phyloP scores from a whole-genome alignment of 805 yeast genomes.

The Nakazawaea peltata region DNA sequence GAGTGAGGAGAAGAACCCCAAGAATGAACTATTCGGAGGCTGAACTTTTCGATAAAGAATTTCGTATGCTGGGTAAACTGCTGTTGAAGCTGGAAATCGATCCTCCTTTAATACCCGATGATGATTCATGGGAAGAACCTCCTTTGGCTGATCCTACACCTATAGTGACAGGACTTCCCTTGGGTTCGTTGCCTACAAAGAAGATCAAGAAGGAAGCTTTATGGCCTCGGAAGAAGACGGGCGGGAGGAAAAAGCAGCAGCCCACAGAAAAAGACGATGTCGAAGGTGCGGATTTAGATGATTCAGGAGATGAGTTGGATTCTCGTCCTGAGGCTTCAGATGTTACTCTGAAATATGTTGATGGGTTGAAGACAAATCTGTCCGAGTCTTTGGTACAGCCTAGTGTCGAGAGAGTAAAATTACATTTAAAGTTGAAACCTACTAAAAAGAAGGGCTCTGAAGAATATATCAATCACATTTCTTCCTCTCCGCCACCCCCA shows the following conservation, averaged over 20 bases:
- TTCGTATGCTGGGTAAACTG: neutral
- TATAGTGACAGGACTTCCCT: conserved; percentile 63
- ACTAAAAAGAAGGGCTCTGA: conserved; percentile 12
- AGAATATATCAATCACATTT: no score
- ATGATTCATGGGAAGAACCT: conserved; percentile 45
- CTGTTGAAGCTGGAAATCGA: conserved; percentile 10
- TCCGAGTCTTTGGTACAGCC: conserved; percentile 25
- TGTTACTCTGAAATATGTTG: conserved; percentile 10
- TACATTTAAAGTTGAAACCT: conserved; percentile 5
- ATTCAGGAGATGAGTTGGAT: conserved; percentile 12
- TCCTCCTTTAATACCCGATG: conserved; percentile 2
- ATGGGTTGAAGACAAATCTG: conserved; percentile 22
- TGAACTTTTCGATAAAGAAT: neutral
- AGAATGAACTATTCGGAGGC: neutral
- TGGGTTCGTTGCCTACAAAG: conserved; percentile 59
- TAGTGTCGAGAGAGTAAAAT: conserved; percentile 20
- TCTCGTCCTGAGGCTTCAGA: conserved; percentile 10
- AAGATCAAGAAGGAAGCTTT: conserved; percentile 49
- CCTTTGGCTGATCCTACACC: conserved; percentile 44
- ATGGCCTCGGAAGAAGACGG: conserved; percentile 34
- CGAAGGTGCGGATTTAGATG: conserved; percentile 11
- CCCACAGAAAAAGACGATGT: neutral
- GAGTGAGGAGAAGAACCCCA: neutral
- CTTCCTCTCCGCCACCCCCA: no score
- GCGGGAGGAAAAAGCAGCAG: neutral